A percentile compares a stretch with the other conserved stretches of the same genome.
Evolutionary conservation across 2,329 filamentous ascomycete species (phyloP).

Genomic region (Leptographium galeiforme): DNA sequence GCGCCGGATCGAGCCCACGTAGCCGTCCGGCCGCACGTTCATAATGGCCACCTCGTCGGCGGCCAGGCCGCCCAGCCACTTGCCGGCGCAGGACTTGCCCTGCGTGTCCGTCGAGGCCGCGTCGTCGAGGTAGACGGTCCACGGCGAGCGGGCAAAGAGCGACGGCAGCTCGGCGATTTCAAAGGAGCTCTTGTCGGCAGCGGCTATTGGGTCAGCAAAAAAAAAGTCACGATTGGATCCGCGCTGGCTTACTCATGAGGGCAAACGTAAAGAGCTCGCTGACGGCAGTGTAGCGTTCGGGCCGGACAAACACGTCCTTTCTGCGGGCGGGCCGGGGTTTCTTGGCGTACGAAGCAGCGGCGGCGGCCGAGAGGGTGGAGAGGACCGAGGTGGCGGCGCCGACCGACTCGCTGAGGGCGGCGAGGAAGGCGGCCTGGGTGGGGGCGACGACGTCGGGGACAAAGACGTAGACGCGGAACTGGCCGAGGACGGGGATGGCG

Average conservation of each 20-base stretch:
- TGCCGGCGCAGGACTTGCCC: conserved; percentile 44
- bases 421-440: conserved; percentile 40
- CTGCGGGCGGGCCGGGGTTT: conserved; percentile 42
- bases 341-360: conserved; percentile 45
- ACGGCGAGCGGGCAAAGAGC: conserved; percentile 47
- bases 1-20: conserved; percentile 48
- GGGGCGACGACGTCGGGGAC: conserved; percentile 41
- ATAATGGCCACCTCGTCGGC: conserved; percentile 46
- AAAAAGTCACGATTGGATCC: neutral
- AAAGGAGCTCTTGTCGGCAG: conserved; percentile 44
- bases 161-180: conserved; percentile 52
- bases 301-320: conserved; percentile 53
- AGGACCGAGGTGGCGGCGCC: conserved; percentile 38
- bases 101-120: conserved; percentile 39
- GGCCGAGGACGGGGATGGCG: conserved; percentile 64
- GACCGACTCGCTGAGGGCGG: conserved; percentile 41
- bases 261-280: conserved; percentile 58
- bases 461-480: conserved; percentile 64
- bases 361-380: conserved; percentile 41
- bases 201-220: conserved; percentile 24
- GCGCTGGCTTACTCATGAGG: conserved; percentile 46
- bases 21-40: conserved; percentile 60
- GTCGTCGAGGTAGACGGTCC: conserved; percentile 62
- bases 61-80: conserved; percentile 50
- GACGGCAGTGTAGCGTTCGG: conserved; percentile 53